These are phyloP conservation scores for Kuraishia ogatae DNA, from an alignment of 805 yeast species.

Conservation along the genomic window DNA sequence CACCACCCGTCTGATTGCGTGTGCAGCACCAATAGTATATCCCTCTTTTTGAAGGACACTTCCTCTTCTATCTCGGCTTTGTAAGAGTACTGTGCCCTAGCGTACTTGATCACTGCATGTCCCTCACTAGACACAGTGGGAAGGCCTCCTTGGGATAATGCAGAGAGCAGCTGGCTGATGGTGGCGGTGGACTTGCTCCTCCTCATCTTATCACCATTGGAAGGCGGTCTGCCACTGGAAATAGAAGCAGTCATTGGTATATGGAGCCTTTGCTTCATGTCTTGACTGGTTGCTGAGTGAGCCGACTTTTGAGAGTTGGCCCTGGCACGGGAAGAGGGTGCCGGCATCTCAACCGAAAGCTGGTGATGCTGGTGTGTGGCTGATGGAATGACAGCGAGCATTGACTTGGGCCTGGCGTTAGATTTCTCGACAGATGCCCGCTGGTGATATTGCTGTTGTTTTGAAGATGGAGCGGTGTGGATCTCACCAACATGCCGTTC, in stretches of 20 bases:
- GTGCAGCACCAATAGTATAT: constrained; percentile 39
- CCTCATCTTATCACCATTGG: background rate
- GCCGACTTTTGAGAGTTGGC: background rate
- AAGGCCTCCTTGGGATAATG: constrained; percentile 19
- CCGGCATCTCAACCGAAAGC: background rate
- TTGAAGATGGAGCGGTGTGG: background rate
- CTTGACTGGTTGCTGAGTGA: background rate
- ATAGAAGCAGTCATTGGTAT: constrained; percentile 3
- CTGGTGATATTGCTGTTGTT: too few relatives aligned
- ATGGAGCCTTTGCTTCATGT: background rate
- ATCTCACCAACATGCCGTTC: background rate
- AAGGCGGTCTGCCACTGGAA: constrained; percentile 7
- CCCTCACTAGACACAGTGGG: constrained; percentile 47
- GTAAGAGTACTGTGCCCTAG: constrained; percentile 50
- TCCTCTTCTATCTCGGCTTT: constrained; percentile 54
- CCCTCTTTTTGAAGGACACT: constrained; percentile 49
- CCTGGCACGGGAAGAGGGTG: background rate
- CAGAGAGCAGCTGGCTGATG: constrained; percentile 11
- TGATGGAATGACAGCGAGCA: background rate
- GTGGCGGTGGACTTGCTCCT: constrained; percentile 23
- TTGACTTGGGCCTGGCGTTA: background rate
- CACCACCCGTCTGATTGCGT: constrained; percentile 72
- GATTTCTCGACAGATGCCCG: too few relatives aligned
- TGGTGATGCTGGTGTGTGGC: background rate
- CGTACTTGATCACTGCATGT: constrained; percentile 40